A percentile compares a stretch with the other conserved stretches of the same genome.
phyloP scores from a whole-genome alignment of 371 early-diverging fungal genomes.

The Circinella umbellata region DNA sequence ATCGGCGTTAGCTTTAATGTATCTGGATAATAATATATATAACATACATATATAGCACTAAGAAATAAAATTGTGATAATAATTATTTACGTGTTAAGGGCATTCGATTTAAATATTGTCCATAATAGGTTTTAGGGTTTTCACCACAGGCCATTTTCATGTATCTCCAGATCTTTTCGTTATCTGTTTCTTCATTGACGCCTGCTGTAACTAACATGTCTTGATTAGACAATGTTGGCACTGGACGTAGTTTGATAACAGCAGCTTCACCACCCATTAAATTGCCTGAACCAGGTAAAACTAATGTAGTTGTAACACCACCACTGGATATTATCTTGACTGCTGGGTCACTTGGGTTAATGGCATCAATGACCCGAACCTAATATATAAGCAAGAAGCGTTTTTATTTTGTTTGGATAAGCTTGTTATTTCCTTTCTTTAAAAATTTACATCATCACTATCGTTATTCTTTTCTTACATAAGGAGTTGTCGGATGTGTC shows the following conservation, averaged over 20 bases:
- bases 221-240: conserved; percentile 60
- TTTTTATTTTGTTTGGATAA: too few species aligned
- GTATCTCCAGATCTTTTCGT: conserved; percentile 69
- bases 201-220: conserved; percentile 72
- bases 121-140: conserved; percentile 71
- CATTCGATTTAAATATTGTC: conserved; percentile 32
- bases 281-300: conserved; percentile 82
- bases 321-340: conserved; percentile 75
- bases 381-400: conserved; percentile 7
- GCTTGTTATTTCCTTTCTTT: too few species aligned
- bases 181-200: conserved; percentile 40
- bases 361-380: conserved; percentile 65
- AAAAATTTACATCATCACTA: background rate
- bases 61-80: background rate
- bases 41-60: too few species aligned
- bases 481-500: conserved; percentile 68
- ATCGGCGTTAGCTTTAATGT: too few species aligned
- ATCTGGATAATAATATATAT: too few species aligned
- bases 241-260: conserved; percentile 67
- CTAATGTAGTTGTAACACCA: conserved; percentile 79
- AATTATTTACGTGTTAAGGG: conserved; percentile 47
- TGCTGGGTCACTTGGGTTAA: conserved; percentile 71
- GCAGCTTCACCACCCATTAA: conserved; percentile 85
- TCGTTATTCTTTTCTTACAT: conserved; percentile 27
- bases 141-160: conserved; percentile 93